A percentile compares a stretch with the other conserved stretches of the same genome.
Conservation (phyloP, 2,329 filamentous ascomycete species). For the Ascochyta pisi region DNA sequence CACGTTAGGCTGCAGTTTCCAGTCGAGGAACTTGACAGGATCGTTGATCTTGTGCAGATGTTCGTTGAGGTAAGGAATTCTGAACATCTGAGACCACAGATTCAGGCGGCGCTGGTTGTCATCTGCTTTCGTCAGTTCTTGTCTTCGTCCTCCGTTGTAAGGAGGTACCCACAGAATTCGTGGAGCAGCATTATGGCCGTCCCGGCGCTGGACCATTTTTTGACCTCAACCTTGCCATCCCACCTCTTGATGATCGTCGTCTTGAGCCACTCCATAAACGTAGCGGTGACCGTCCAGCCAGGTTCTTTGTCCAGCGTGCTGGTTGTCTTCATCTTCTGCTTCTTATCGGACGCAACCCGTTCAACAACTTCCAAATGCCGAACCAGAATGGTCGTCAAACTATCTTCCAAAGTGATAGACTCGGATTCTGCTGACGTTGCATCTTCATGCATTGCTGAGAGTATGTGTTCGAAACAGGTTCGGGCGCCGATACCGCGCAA, state of each 20-base stretch:
- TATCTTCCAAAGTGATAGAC: not conserved
- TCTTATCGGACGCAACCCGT: conserved; percentile 28
- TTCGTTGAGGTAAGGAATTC: conserved; percentile 77
- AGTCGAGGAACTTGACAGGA: conserved; percentile 71
- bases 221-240: conserved; percentile 76
- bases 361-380: conserved; percentile 37
- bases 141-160: not conserved
- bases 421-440: not conserved
- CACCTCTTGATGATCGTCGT: conserved; percentile 79
- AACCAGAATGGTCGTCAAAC: conserved; percentile 29
- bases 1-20: conserved; percentile 66
- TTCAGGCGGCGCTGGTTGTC: conserved; percentile 48
- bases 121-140: conserved; percentile 32
- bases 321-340: conserved; percentile 25
- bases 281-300: conserved; percentile 46
- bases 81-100: conserved; percentile 69
- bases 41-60: conserved; percentile 76
- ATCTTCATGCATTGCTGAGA: conserved; percentile 35
- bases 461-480: conserved; percentile 58
- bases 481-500: conserved; percentile 58
- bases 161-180: conserved; percentile 64
- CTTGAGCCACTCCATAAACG: conserved; percentile 72
- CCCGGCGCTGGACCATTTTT: conserved; percentile 74
- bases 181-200: conserved; percentile 78
- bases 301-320: conserved; percentile 33